Percentiles rank a stretch among this genome's conserved stretches.
phyloP scores from a whole-genome alignment of 345 rosid genomes.

The Gossypium sturtianum region DNA sequence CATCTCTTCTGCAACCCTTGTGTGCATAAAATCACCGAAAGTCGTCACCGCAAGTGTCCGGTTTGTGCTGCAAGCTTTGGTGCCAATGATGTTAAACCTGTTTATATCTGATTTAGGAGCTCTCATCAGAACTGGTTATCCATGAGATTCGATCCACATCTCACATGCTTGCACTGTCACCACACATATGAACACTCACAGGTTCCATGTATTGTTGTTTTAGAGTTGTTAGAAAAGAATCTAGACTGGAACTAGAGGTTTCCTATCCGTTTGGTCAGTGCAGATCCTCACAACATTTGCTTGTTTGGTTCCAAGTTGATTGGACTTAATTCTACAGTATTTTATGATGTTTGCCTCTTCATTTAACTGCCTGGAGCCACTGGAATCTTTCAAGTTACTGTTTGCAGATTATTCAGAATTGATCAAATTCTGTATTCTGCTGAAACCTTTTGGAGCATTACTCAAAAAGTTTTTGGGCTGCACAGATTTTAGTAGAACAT shows the following conservation, averaged over 20 bases:
- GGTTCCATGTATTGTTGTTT: conserved; percentile 13
- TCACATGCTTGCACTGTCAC: background rate
- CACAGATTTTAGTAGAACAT: conserved; percentile 12
- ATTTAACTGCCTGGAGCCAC: conserved; percentile 16
- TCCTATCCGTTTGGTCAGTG: conserved; percentile 14
- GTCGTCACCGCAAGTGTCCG: conserved; percentile 89
- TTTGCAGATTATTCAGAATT: conserved; percentile 25
- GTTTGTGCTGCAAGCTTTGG: conserved; percentile 80
- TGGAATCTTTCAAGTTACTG: conserved; percentile 14
- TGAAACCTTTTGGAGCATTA: background rate
- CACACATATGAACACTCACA: conserved; percentile 16
- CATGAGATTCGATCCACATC: background rate
- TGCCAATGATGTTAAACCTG: conserved; percentile 88
- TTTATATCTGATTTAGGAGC: conserved; percentile 57
- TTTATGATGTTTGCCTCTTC: conserved; percentile 11
- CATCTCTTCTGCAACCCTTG: conserved; percentile 92
- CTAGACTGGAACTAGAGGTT: conserved; percentile 12
- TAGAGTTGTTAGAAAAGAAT: conserved; percentile 12
- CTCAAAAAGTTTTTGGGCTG: conserved; percentile 20
- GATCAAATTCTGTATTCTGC: background rate
- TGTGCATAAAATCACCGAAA: conserved; percentile 63
- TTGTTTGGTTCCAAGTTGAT: conserved; percentile 17
- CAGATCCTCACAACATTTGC: conserved; percentile 16
- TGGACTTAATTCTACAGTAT: conserved; percentile 11
- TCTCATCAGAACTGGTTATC: background rate